phyloP scores from a whole-genome alignment of 805 yeast species.

The Saccharomycopsis fodiens region DNA sequence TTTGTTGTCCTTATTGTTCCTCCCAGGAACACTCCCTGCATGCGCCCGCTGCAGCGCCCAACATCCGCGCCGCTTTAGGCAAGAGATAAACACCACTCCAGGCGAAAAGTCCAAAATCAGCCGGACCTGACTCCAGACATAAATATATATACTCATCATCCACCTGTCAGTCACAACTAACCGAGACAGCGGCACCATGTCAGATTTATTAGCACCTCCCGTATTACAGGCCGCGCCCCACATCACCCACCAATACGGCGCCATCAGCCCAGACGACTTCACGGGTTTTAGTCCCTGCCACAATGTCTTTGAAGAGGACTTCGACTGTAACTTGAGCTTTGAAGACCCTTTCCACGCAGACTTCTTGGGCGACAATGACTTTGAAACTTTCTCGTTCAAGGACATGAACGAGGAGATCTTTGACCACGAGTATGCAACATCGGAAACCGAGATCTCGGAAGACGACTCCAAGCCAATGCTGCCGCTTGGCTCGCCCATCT shows the following conservation, averaged over 20 bases:
- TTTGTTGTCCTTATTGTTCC: too few relatives aligned
- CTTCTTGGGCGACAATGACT: conserved; percentile 19
- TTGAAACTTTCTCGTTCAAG: conserved; percentile 20
- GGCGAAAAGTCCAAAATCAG: too few relatives aligned
- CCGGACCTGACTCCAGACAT: too few relatives aligned
- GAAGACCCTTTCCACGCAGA: conserved; percentile 18
- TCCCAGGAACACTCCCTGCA: too few relatives aligned
- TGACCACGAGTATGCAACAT: conserved; percentile 13
- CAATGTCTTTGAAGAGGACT: conserved; percentile 9
- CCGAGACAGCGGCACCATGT: background rate
- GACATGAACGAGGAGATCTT: conserved; percentile 20
- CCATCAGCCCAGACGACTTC: background rate
- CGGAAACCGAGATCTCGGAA: conserved; percentile 20
- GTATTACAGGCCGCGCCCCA: background rate
- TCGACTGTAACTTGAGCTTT: conserved; percentile 14
- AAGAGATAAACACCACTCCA: too few relatives aligned
- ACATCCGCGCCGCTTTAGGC: too few relatives aligned
- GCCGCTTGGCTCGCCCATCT: background rate
- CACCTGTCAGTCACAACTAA: too few relatives aligned
- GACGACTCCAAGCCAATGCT: conserved; percentile 8
- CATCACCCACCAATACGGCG: background rate
- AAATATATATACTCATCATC: too few relatives aligned
- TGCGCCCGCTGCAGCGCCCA: too few relatives aligned
- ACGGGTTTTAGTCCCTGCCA: conserved; percentile 15
- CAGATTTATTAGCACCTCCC: background rate